Percentiles rank a stretch among this genome's conserved stretches.
These are phyloP conservation scores for Gnetum montanum DNA, from an alignment of 75 land plant genomes.

Conservation along the genomic window DNA sequence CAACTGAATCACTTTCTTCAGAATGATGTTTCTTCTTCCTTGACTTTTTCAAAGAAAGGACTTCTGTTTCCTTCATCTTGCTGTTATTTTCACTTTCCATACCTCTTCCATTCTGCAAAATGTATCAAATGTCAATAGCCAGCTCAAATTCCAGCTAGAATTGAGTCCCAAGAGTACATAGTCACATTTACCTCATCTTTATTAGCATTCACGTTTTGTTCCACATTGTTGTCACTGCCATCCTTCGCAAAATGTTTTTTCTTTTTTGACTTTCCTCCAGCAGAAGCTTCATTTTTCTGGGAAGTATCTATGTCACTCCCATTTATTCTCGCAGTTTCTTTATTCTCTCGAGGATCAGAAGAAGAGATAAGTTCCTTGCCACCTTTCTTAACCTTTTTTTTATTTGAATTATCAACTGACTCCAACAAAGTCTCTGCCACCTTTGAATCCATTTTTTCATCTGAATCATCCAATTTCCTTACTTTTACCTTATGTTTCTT, in stretches of 20 bases:
- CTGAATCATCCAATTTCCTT: conserved; percentile 9
- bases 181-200: neutral
- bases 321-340: neutral
- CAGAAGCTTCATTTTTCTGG: neutral
- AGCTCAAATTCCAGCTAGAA: no score
- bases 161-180: no score
- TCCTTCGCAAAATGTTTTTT: neutral
- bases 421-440: neutral
- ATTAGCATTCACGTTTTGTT: neutral
- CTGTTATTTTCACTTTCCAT: no score
- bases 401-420: neutral
- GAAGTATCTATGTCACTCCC: neutral
- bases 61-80: no score
- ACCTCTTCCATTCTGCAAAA: no score
- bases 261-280: neutral
- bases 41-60: no score
- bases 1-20: no score
- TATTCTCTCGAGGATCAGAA: neutral
- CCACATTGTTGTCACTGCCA: neutral
- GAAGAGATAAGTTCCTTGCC: neutral
- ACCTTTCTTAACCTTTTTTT: conserved; percentile 2
- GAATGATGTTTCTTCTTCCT: no score
- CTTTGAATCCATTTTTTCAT: conserved; percentile 1
- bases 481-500: conserved; percentile 6
- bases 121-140: no score